Base-by-base conservation (phyloP, 176 grass and related monocot species). In the Rhipidocladum racemiflorum region DNA sequence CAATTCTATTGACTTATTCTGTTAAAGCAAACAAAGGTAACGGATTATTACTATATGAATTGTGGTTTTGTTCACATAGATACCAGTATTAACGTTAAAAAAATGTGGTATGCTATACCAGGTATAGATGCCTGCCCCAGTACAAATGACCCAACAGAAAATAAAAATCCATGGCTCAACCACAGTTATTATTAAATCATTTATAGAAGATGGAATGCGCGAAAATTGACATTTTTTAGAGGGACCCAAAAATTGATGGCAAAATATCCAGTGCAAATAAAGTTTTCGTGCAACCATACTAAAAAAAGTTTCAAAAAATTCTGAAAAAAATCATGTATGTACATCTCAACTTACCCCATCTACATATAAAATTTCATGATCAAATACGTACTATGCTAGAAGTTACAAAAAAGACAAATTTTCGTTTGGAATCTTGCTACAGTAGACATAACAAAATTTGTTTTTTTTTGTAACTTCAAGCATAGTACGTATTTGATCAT, bases 61-160 rank as follows among this genome's bases (percentile, higher is more conserved):
- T 77, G 50, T 64, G 36, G 48, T 21, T 76, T 55, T 64, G 60
- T 84, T 68, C 70, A 87, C 42, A 79, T 25, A 53, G 49, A 73
- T 68, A 70, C 14, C 21, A 85, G 32, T 25, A 48, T 8, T 21
- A 50, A 29, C 1, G 1, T 10, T 56, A 54, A 69, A 57, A 30
- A 7, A 64, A 32, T 54, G 9, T n/a, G 16, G 24, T 34, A 54
- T 42, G 12, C 15, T 43, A 69, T 68, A 62, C 48, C 14, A 56
- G 8, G 39, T 45, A 45, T 29, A 64, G 4, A 48, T 34, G 18
- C 1, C 28, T 34, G 28, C 61, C 9, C 16, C 60, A 65, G 27
- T 35, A 49, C 21, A 18, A 50, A 2, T 29, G 20, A 49, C 17
- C 6, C 1, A 4, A 50, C 8, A 81, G 5, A 56, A 70, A 43